A percentile compares a stretch with the other conserved stretches of the same genome.
Conservation (phyloP, 495 filamentous ascomycete species). For the Lophiostoma macrostomum region DNA sequence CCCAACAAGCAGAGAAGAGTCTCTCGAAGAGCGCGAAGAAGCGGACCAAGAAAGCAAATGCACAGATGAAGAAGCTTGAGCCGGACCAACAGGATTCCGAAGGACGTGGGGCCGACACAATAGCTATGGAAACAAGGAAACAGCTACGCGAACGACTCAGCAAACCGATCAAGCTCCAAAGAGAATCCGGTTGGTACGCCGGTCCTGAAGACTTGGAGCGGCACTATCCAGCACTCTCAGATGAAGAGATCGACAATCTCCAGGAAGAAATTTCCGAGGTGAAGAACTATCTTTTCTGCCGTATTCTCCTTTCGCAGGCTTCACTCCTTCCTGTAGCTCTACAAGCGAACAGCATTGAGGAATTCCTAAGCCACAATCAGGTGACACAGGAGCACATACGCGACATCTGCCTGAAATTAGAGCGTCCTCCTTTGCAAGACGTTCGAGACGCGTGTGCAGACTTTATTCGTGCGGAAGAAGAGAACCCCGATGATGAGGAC, state of each 20-base stretch:
- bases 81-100: not conserved
- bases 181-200: conserved; percentile 39
- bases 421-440: too few species aligned
- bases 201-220: conserved; percentile 32
- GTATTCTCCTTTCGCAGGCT: conserved; percentile 50
- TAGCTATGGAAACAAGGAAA: conserved; percentile 44
- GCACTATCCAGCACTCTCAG: conserved; percentile 44
- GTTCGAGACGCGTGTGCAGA: too few species aligned
- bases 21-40: conserved; percentile 38
- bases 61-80: conserved; percentile 18
- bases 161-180: conserved; percentile 41
- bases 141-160: conserved; percentile 41
- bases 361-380: too few species aligned
- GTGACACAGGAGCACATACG: too few species aligned
- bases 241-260: conserved; percentile 46
- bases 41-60: conserved; percentile 34
- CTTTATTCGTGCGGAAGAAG: too few species aligned
- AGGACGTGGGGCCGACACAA: conserved; percentile 37
- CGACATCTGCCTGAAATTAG: too few species aligned
- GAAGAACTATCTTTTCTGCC: conserved; percentile 51
- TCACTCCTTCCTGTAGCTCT: too few species aligned
- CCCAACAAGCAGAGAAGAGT: conserved; percentile 11
- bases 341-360: too few species aligned
- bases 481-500: too few species aligned
- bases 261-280: conserved; percentile 49